A percentile compares a stretch with the other conserved stretches of the same genome.
Conservation (phyloP, 495 filamentous ascomycete species). For the Physcia stellaris region DNA sequence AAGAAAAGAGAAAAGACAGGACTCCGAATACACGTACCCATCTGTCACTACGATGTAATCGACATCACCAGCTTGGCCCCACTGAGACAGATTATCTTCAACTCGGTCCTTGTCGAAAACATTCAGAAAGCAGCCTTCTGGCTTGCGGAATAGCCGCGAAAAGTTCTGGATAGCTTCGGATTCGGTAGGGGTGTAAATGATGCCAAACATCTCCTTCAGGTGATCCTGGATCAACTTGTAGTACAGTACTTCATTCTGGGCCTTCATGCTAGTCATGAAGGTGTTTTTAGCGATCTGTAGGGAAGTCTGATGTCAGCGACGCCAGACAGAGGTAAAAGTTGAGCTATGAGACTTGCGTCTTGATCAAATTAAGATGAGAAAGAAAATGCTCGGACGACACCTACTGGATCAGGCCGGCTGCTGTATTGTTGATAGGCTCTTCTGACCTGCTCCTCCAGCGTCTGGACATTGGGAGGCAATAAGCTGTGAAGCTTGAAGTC, state of each 20-base stretch:
- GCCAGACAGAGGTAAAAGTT: too few relatives aligned
- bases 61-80: constrained; percentile 57
- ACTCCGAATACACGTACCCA: too few relatives aligned
- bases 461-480: constrained; percentile 59
- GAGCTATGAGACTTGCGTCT: too few relatives aligned
- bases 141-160: constrained; percentile 61
- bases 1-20: too few relatives aligned
- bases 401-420: constrained; percentile 39
- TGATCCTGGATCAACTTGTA: constrained; percentile 53
- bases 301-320: too few relatives aligned
- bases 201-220: constrained; percentile 72
- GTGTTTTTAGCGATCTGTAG: constrained; percentile 70
- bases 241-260: constrained; percentile 71
- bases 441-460: constrained; percentile 63
- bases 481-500: constrained; percentile 59
- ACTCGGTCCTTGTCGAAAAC: constrained; percentile 39
- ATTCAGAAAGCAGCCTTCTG: constrained; percentile 56
- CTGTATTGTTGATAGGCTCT: constrained; percentile 73
- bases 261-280: constrained; percentile 66
- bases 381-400: too few relatives aligned
- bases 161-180: constrained; percentile 85
- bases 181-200: constrained; percentile 86
- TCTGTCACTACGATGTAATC: constrained; percentile 87
- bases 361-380: too few relatives aligned
- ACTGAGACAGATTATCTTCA: constrained; percentile 48